phyloP scores from a whole-genome alignment of 1,284 basidiomycete genomes.

The Ceratobasidium sp. region DNA sequence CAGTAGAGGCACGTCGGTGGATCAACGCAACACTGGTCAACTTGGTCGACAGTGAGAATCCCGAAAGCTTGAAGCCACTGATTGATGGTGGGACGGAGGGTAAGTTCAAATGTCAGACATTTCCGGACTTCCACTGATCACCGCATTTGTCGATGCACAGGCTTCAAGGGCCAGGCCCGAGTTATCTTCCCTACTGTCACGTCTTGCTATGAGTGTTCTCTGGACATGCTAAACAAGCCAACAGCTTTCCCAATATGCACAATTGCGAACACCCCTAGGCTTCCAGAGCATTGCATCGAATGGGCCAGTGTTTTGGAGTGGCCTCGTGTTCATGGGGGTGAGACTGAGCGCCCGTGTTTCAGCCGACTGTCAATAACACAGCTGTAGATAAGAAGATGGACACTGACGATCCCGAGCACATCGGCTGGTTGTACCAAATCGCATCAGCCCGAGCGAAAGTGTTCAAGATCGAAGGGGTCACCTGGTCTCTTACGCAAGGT shows the following conservation, averaged over 20 bases:
- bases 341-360: constrained; percentile 43
- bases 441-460: constrained; percentile 86
- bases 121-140: neutral
- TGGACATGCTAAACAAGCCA: constrained; percentile 98
- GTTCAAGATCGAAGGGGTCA: constrained; percentile 97
- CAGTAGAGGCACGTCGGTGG: constrained; percentile 96
- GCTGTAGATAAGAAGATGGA: constrained; percentile 90
- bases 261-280: constrained; percentile 96
- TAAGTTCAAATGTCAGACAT: constrained; percentile 51
- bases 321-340: constrained; percentile 90
- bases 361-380: neutral
- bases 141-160: constrained; percentile 58
- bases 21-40: constrained; percentile 98
- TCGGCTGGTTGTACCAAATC: constrained; percentile 88
- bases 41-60: constrained; percentile 89
- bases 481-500: constrained; percentile 97
- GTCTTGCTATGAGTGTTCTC: constrained; percentile 97
- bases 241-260: constrained; percentile 99
- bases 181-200: constrained; percentile 96
- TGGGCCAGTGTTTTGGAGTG: constrained; percentile 99
- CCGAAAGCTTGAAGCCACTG: constrained; percentile 95
- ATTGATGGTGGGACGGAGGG: constrained; percentile 99
- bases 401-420: constrained; percentile 96
- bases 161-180: constrained; percentile 98
- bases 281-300: constrained; percentile 99